Conservation (phyloP, 305 asterid species). For the Fraxinus sp. region DNA sequence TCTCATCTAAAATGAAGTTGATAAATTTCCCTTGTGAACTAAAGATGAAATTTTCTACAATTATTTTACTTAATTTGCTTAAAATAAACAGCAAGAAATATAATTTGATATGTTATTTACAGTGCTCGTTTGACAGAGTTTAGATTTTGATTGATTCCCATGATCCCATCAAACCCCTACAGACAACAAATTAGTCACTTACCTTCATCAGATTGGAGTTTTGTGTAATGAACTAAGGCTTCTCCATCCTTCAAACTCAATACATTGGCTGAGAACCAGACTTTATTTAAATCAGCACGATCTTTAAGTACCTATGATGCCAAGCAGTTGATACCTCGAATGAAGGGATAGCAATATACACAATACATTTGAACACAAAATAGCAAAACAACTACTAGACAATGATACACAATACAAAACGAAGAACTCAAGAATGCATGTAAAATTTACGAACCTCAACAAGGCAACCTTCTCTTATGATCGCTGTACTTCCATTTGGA, state of each 20-base stretch:
- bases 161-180: constrained; percentile 19
- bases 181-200: constrained; percentile 29
- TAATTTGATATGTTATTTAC: background rate
- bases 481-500: constrained; percentile 27
- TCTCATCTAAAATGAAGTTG: background rate
- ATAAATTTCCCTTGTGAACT: background rate
- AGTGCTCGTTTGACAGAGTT: background rate
- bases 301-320: constrained; percentile 72
- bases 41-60: background rate
- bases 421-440: constrained; percentile 11
- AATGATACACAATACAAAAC: constrained; percentile 9
- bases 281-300: constrained; percentile 55
- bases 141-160: background rate
- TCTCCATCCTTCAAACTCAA: constrained; percentile 63
- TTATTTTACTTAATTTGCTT: background rate
- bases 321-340: constrained; percentile 23
- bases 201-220: constrained; percentile 69
- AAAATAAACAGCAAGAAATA: background rate
- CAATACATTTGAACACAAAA: background rate
- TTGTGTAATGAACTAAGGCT: constrained; percentile 68
- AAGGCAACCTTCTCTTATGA: constrained; percentile 64
- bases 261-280: constrained; percentile 80
- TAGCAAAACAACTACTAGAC: constrained; percentile 6
- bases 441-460: constrained; percentile 69
- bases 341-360: constrained; percentile 14